Base-by-base conservation (phyloP, 352 stramenopile genomes). In the Pilasporangium apinafurcum region DNA sequence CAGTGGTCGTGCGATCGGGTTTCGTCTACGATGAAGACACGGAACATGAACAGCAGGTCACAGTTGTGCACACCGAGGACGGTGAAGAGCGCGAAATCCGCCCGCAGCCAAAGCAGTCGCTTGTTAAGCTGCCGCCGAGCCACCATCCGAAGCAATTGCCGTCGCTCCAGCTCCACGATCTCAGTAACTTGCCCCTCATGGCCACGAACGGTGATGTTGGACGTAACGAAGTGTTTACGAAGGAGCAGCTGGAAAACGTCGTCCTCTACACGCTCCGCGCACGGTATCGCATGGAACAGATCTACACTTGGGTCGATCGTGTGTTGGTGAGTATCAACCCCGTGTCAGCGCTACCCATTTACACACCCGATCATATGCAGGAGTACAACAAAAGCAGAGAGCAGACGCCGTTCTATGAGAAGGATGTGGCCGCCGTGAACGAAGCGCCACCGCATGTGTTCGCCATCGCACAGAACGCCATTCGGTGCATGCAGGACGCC, bases 291-390 rank as follows among this genome's bases (percentile, higher is more conserved):
- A 84, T 86, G 65, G 80, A 92, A 47, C 75, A 85, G 30, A 61
- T 92, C 36, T 92, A 89, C 59, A 92, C 80, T 27, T 88, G 76
- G 76, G 67, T 88, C 24, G 77, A 89, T 48, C 70, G 73, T 16
- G 76, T 92, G 4, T 60, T 92, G 3, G 58, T 92, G 4, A 78
- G 70, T 17, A 41, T 92, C 13, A 92, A 92, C 42, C 80, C 80
- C 0, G 65, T 87, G 18, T 64, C 56, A 16, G 66, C 76, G 21
- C 54, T 92, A 24, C 76, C 80, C 4, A 86, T 92, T 24, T 92
- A 86, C 53, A 92, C 80, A n/a, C 80, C 80, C 0, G 72, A 88
- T 44, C 69, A 84, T 44, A 86, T 92, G 72, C 73, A 85, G 30
- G 73, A 69, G 25, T 91, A 88, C 47, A 83, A 83, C 51, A 80